Conservation (phyloP, 176 grass and related monocot genomes). For the Zea luxurians region DNA sequence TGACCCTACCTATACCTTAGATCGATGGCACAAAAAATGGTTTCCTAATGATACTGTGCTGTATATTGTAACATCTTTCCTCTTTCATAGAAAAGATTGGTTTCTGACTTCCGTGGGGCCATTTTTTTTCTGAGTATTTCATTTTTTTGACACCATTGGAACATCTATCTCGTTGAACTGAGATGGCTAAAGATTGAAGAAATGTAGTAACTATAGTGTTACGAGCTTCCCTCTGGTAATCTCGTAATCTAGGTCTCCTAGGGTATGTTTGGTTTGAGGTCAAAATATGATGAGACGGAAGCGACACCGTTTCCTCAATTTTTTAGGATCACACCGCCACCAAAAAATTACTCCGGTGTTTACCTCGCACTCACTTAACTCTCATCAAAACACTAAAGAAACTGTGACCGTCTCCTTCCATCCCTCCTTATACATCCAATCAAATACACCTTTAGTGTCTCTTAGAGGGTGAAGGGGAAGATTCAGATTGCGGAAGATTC, state of each 20-base stretch:
- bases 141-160: neutral
- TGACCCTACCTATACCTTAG: neutral
- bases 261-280: no score
- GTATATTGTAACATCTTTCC: neutral
- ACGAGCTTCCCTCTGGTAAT: neutral
- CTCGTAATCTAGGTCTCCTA: neutral
- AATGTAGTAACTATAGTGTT: neutral
- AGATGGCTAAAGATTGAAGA: neutral
- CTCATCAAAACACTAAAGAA: no score
- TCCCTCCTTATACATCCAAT: no score
- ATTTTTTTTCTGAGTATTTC: neutral
- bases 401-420: no score
- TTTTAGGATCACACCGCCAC: no score
- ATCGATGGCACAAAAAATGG: neutral
- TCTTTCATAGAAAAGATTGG: neutral
- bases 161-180: constrained; percentile 2
- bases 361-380: no score
- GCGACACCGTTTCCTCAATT: no score
- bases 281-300: no score
- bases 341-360: no score
- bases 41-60: neutral
- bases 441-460: no score
- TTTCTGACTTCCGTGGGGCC: neutral
- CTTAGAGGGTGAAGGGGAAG: no score
- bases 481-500: no score